Base-by-base conservation (phyloP, 805 yeast genomes). In the Yarrowia sp. region DNA sequence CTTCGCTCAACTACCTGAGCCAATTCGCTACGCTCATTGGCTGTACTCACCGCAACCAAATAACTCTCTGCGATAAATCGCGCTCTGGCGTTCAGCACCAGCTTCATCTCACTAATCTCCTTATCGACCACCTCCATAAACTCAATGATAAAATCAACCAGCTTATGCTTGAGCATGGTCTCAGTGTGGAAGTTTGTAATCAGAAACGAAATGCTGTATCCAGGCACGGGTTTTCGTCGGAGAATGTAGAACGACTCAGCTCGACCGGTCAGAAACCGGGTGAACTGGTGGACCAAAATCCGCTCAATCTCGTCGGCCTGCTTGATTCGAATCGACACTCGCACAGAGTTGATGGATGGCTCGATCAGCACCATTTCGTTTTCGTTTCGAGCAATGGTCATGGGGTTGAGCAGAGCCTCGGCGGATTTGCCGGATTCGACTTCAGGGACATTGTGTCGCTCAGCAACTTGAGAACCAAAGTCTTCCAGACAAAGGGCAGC, bases 111-210 rank as follows among this genome's bases (percentile, higher is more conserved):
- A 79, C 97, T 91, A 76, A 95, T 95, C 79, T 95, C 99, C 82
- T 92, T 94, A 79, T 95, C 99, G 19, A 95, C 99, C 76, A 93
- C 99, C 79, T 95, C 98, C 98, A 95, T 93, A 79, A 95, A 95
- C 81, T 95, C 98, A 73, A 95, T 92, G 73, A 95, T 93, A 79
- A 95, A 95, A 79, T 95, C 99, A 53, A 95, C 97, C 74, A 95
- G 85, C 80, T 95, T 95, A 75, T 89, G 93, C 81, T 95, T 94
- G 81, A 93, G 85, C 97, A 95, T 92, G 72, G 89, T 89, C 79
- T 94, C 97, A 11, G 97, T 92, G 79, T 95, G 99, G 80, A 88
- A 88, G 80, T 94, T 95, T 53, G 98, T 94, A 74, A 95, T 86
- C 76, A 95, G 83, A 77, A 95, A 95, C 26, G 97, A 91, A 72